These are phyloP conservation scores for Fusarium temperatum DNA, from an alignment of 2,329 filamentous ascomycete species.

Conservation along the genomic window DNA sequence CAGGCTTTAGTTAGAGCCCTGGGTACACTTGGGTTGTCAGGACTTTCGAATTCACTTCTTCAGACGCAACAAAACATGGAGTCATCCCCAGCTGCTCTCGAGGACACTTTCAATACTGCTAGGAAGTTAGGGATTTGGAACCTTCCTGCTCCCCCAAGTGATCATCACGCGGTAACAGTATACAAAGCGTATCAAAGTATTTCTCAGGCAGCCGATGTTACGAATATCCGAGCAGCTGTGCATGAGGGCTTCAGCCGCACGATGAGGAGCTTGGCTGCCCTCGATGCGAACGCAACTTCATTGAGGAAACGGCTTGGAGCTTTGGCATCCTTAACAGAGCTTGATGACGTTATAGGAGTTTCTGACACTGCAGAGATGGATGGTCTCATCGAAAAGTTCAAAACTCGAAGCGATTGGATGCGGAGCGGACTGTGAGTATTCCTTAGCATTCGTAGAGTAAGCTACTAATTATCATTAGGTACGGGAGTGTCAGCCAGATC, in stretches of 20 bases:
- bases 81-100: constrained; percentile 66
- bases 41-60: constrained; percentile 82
- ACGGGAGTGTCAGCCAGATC: constrained; percentile 81
- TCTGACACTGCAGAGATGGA: constrained; percentile 68
- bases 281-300: constrained; percentile 59
- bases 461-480: constrained; percentile 55
- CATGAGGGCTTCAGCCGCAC: constrained; percentile 70
- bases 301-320: constrained; percentile 67
- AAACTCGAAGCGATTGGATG: constrained; percentile 79
- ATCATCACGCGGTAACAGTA: constrained; percentile 72
- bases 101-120: constrained; percentile 81
- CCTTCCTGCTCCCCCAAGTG: constrained; percentile 74
- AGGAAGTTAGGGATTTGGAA: constrained; percentile 92
- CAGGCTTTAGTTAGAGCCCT: constrained; percentile 80
- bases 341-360: constrained; percentile 78
- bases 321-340: constrained; percentile 79
- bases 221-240: constrained; percentile 64
- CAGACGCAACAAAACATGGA: constrained; percentile 71
- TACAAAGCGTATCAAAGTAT: constrained; percentile 86
- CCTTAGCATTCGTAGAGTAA: background rate
- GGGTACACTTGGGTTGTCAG: constrained; percentile 82
- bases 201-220: constrained; percentile 69
- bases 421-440: constrained; percentile 75
- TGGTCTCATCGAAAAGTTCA: constrained; percentile 69
- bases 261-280: constrained; percentile 64